phyloP scores from a whole-genome alignment of 2,329 filamentous ascomycete species.

The Elsinoe australis region DNA sequence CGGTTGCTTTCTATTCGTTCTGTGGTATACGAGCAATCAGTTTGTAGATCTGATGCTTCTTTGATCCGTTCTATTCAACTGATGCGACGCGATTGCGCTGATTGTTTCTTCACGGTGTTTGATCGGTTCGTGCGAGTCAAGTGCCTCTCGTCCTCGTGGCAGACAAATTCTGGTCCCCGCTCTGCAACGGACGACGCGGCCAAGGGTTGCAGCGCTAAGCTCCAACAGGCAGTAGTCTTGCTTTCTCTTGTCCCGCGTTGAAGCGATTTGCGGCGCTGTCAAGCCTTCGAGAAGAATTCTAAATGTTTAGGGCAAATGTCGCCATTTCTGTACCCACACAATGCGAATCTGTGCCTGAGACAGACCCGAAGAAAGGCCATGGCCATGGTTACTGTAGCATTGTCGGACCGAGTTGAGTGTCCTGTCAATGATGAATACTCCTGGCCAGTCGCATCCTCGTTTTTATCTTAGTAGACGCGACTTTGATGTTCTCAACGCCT shows the following conservation, averaged over 20 bases:
- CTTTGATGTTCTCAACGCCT: no score
- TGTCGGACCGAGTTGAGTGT: not conserved
- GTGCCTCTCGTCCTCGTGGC: no score
- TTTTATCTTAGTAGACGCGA: no score
- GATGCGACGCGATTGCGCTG: no score
- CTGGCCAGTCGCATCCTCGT: no score
- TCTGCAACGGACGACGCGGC: not conserved
- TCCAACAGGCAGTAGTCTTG: not conserved
- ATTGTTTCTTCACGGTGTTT: no score
- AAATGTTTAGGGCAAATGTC: slow-evolving; percentile 1
- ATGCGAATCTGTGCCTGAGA: not conserved
- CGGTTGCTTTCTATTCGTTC: not conserved
- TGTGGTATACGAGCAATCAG: not conserved
- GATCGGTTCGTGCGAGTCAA: no score
- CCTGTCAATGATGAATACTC: no score
- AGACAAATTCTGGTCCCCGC: slow-evolving; percentile 1
- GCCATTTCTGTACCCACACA: slow-evolving; percentile 8
- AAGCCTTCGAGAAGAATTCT: slow-evolving; percentile 14
- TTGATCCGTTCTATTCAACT: no score
- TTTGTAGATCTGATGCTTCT: not conserved
- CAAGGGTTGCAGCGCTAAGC: slow-evolving; percentile 10
- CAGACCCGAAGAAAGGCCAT: not conserved
- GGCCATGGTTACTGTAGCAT: not conserved
- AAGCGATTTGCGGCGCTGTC: slow-evolving; percentile 1
- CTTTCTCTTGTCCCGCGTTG: slow-evolving; percentile 6